phyloP scores from a whole-genome alignment of 768 basidiomycete species.

The Rhizopogon vinicolor region DNA sequence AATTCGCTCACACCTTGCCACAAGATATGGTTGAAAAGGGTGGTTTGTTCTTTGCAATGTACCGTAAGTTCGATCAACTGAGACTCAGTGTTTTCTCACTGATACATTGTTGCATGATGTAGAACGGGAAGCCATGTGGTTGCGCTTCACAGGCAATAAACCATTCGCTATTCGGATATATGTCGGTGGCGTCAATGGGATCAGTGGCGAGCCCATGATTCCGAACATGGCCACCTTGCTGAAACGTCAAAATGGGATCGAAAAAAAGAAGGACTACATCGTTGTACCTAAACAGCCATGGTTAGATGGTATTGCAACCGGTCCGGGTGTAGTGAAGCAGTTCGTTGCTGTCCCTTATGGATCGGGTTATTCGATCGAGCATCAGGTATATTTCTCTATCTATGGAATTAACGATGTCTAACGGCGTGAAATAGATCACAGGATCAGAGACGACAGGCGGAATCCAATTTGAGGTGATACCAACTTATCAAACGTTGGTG shows the following conservation, averaged over 20 bases:
- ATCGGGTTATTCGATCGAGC: constrained; percentile 6
- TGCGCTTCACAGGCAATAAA: no score
- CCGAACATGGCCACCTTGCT: neutral
- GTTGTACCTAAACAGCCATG: neutral
- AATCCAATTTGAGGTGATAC: constrained; percentile 5
- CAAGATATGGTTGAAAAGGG: constrained; percentile 15
- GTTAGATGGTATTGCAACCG: constrained; percentile 19
- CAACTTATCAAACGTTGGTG: neutral
- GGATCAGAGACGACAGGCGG: constrained; percentile 7
- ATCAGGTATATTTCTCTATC: neutral
- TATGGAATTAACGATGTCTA: neutral
- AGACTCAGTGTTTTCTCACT: neutral
- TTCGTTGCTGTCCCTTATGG: constrained; percentile 22
- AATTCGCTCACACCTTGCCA: constrained; percentile 12
- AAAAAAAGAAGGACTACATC: constrained; percentile 22
- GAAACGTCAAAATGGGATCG: neutral
- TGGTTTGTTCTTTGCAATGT: constrained; percentile 19
- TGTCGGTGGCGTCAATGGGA: constrained; percentile 14
- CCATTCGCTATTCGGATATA: no score
- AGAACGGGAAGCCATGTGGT: no score
- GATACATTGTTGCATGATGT: no score
- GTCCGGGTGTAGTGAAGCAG: constrained; percentile 12
- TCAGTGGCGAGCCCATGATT: constrained; percentile 15
- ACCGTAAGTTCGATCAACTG: neutral
- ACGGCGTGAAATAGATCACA: neutral